Evolutionary conservation across 305 asterid species (phyloP).

Genomic region (Fraxinus sp.): DNA sequence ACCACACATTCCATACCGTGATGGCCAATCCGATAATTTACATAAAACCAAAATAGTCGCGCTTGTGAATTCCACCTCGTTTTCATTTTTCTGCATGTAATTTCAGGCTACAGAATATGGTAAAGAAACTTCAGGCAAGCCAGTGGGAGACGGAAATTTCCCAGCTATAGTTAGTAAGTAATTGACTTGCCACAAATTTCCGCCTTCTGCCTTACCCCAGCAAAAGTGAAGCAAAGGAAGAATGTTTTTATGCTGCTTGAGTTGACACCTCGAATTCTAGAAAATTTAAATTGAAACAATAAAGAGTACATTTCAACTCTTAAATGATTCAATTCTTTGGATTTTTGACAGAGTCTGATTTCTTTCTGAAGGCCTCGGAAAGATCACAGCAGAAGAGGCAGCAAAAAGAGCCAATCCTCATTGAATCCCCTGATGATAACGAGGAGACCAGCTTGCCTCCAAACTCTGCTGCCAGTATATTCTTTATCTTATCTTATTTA

Average conservation of each 20-base stretch:
- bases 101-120: constrained; percentile 50
- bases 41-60: background rate
- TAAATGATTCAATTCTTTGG: constrained; percentile 15
- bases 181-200: constrained; percentile 8
- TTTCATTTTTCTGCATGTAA: constrained; percentile 10
- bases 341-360: constrained; percentile 55
- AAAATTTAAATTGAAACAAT: constrained; percentile 17
- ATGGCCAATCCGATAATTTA: background rate
- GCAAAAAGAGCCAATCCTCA: constrained; percentile 35
- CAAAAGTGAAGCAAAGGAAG: constrained; percentile 14
- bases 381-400: constrained; percentile 44
- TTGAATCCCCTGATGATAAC: constrained; percentile 42
- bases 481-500: constrained; percentile 16
- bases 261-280: constrained; percentile 8
- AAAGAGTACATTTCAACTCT: background rate
- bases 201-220: constrained; percentile 7
- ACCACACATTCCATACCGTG: background rate
- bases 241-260: constrained; percentile 6
- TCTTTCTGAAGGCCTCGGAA: constrained; percentile 51
- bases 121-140: constrained; percentile 41
- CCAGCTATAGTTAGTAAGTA: constrained; percentile 55
- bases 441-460: constrained; percentile 42
- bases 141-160: constrained; percentile 39
- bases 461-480: constrained; percentile 56
- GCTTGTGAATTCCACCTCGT: background rate